phyloP scores from a whole-genome alignment of 371 early-diverging fungal genomes.

The Conidiobolus incongruus region DNA sequence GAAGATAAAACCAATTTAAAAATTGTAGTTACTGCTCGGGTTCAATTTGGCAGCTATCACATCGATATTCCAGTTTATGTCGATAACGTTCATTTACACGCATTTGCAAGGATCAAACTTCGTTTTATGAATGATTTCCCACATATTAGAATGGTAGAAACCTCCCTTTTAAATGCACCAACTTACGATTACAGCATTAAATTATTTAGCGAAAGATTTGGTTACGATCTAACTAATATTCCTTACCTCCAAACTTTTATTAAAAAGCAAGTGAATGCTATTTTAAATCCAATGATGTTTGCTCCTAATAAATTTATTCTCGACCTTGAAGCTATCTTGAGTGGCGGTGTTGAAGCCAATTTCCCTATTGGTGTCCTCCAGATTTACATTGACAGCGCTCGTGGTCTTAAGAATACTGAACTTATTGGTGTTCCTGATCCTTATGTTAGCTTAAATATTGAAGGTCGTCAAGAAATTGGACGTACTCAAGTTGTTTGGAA shows the following conservation, averaged over 20 bases:
- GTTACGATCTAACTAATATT: not conserved
- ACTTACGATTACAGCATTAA: constrained; percentile 76
- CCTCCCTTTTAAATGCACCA: constrained; percentile 76
- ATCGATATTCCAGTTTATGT: constrained; percentile 82
- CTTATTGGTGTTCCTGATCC: constrained; percentile 24
- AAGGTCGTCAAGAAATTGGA: constrained; percentile 1
- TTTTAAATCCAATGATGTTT: constrained; percentile 57
- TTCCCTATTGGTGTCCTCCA: constrained; percentile 73
- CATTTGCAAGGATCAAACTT: constrained; percentile 53
- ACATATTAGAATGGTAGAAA: constrained; percentile 63
- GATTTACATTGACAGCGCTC: constrained; percentile 45
- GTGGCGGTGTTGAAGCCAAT: constrained; percentile 25
- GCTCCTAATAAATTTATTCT: constrained; percentile 64
- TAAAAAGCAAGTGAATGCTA: constrained; percentile 46
- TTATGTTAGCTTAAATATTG: constrained; percentile 2
- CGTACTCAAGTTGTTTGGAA: not conserved
- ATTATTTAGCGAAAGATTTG: constrained; percentile 14
- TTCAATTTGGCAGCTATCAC: constrained; percentile 70
- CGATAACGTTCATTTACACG: constrained; percentile 76
- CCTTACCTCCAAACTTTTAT: constrained; percentile 63
- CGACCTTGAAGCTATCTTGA: constrained; percentile 63
- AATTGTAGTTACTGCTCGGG: constrained; percentile 64
- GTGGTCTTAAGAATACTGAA: constrained; percentile 49
- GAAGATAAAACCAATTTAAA: constrained; percentile 51
- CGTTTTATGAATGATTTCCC: constrained; percentile 70